Percentiles rank a stretch among this genome's conserved stretches.
Evolutionary conservation across 23 red algal species (phyloP).

Genomic region (Gracilaria vermiculophylla): DNA sequence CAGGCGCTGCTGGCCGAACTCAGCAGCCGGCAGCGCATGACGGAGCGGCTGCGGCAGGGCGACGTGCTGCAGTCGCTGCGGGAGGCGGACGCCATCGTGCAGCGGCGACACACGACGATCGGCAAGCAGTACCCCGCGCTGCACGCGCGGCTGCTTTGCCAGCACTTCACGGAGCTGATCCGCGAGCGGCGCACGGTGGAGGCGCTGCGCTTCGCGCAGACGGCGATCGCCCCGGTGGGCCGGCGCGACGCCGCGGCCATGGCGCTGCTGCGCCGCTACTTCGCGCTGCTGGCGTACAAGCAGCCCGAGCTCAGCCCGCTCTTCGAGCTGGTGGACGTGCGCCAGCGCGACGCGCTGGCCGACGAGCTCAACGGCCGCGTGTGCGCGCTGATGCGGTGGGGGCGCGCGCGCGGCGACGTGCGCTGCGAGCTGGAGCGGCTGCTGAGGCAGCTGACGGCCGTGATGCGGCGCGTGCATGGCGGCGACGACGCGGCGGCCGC

Average conservation of each 20-base stretch:
- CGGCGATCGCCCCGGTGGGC: background rate
- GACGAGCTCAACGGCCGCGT: slow-evolving; percentile 24
- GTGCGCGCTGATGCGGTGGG: background rate
- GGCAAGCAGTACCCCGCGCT: background rate
- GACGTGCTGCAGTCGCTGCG: background rate
- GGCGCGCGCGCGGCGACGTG: no score
- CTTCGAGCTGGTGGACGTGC: slow-evolving; percentile 35
- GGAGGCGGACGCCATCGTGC: background rate
- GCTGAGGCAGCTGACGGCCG: slow-evolving; percentile 7
- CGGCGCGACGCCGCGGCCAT: background rate
- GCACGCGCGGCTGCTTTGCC: slow-evolving; percentile 29
- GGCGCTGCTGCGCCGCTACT: background rate
- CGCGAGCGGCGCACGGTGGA: background rate
- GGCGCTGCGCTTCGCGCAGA: slow-evolving; percentile 41
- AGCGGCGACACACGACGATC: background rate
- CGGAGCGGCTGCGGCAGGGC: background rate
- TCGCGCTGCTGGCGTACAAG: slow-evolving; percentile 43
- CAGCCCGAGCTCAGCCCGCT: slow-evolving; percentile 26
- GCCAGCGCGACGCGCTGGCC: slow-evolving; percentile 14
- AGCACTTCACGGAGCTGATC: slow-evolving; percentile 48
- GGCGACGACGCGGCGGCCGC: background rate
- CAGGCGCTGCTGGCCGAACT: no score
- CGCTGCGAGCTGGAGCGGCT: slow-evolving; percentile 17
- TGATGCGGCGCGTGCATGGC: background rate
- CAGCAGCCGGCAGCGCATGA: background rate